phyloP scores from a whole-genome alignment of 495 filamentous ascomycete species.

The Podospora comata region DNA sequence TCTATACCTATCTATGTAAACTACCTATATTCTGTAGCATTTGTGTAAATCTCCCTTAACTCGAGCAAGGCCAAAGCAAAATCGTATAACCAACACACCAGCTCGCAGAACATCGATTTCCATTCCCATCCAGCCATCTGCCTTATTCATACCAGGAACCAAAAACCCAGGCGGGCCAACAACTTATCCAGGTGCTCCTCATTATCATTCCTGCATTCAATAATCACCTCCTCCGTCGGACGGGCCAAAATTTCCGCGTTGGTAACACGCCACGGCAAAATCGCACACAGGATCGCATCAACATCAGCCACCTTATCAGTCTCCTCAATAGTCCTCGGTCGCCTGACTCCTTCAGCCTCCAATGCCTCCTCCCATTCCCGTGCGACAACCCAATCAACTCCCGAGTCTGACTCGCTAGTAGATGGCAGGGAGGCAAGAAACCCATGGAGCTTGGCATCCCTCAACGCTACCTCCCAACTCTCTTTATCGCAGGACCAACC shows the following conservation, averaged over 20 bases:
- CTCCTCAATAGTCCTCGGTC: constrained; percentile 1
- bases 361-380: constrained; percentile 14
- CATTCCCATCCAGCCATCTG: too few species aligned
- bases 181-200: constrained; percentile 17
- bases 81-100: too few species aligned
- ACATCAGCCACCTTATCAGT: constrained; percentile 14
- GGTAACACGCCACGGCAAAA: constrained; percentile 9
- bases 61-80: too few species aligned
- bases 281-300: constrained; percentile 12
- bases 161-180: constrained; percentile 10
- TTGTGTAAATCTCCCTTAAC: too few species aligned
- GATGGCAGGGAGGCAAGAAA: constrained; percentile 12
- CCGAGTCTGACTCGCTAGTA: not conserved
- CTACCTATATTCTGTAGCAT: too few species aligned
- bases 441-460: constrained; percentile 13
- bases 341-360: constrained; percentile 6
- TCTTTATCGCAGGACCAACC: constrained; percentile 13
- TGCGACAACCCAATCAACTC: constrained; percentile 9
- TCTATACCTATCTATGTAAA: too few species aligned
- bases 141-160: not conserved
- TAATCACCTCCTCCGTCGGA: constrained; percentile 7
- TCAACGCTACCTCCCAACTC: constrained; percentile 2
- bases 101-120: too few species aligned
- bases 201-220: constrained; percentile 12
- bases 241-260: constrained; percentile 7